A percentile compares a stretch with the other conserved stretches of the same genome.
phyloP scores from a whole-genome alignment of 805 yeast genomes.

The Wickerhamomyces mucosus region DNA sequence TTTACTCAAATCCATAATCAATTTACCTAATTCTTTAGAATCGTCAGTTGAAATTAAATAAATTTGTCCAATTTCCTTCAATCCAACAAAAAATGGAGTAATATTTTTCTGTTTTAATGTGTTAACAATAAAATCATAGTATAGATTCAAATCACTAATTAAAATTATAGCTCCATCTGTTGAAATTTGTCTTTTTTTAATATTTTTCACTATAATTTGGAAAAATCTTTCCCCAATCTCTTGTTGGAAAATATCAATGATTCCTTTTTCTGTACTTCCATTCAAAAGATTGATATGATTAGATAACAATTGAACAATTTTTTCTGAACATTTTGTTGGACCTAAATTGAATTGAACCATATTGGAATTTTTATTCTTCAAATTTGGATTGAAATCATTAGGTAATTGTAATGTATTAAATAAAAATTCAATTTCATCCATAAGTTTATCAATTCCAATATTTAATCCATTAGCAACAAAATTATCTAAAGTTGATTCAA shows the following conservation, averaged over 20 bases:
- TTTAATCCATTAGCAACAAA: slow-evolving; percentile 90
- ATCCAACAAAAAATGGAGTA: slow-evolving; percentile 65
- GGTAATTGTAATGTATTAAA: slow-evolving; percentile 47
- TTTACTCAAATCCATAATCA: slow-evolving; percentile 74
- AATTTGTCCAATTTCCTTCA: slow-evolving; percentile 78
- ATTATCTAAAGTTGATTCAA: slow-evolving; percentile 76
- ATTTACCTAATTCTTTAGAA: slow-evolving; percentile 74
- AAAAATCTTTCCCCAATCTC: slow-evolving; percentile 88
- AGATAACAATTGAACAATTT: slow-evolving; percentile 51
- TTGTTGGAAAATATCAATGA: slow-evolving; percentile 87
- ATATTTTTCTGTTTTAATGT: slow-evolving; percentile 56
- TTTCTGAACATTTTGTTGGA: slow-evolving; percentile 57
- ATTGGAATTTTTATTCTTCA: slow-evolving; percentile 9
- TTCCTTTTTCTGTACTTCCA: slow-evolving; percentile 79
- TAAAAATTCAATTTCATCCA: slow-evolving; percentile 66
- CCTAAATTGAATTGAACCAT: slow-evolving; percentile 22
- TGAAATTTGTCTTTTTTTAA: slow-evolving; percentile 66
- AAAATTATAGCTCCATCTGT: slow-evolving; percentile 75
- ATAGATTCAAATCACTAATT: slow-evolving; percentile 72
- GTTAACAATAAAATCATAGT: slow-evolving; percentile 60
- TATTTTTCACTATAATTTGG: slow-evolving; percentile 61
- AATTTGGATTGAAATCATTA: slow-evolving; percentile 55
- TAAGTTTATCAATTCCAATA: slow-evolving; percentile 82
- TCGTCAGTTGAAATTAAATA: slow-evolving; percentile 66
- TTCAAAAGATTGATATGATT: slow-evolving; percentile 65